phyloP scores from a whole-genome alignment of 2,329 filamentous ascomycete species.

The Talaromyces funiculosus region DNA sequence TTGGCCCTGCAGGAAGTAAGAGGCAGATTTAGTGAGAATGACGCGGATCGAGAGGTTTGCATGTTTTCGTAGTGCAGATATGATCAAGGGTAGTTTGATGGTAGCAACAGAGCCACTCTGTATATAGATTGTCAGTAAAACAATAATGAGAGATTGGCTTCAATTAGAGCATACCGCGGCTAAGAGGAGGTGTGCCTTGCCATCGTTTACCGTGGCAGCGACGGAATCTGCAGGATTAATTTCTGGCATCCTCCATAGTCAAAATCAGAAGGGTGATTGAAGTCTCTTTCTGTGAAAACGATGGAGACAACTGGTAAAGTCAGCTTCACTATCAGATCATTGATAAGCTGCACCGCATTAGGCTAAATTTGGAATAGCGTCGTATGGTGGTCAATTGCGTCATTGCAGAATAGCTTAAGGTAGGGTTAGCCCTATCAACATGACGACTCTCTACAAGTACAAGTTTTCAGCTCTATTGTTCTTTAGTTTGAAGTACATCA shows the following conservation, averaged over 20 bases:
- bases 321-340: neutral
- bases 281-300: neutral
- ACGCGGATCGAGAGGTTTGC: slow-evolving; percentile 71
- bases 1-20: slow-evolving; percentile 71
- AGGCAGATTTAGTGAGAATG: slow-evolving; percentile 68
- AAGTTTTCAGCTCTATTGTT: no score
- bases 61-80: slow-evolving; percentile 42
- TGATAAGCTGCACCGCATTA: neutral
- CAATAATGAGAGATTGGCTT: no score
- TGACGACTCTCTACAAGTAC: no score
- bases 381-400: neutral
- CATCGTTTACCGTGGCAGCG: slow-evolving; percentile 7
- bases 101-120: slow-evolving; percentile 69
- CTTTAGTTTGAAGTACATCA: no score
- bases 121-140: neutral
- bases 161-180: slow-evolving; percentile 2
- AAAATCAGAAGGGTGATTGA: neutral
- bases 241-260: slow-evolving; percentile 6
- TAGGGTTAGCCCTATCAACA: neutral
- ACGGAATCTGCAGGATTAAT: slow-evolving; percentile 5
- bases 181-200: slow-evolving; percentile 9
- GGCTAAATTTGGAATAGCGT: neutral
- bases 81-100: slow-evolving; percentile 71
- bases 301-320: neutral
- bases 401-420: neutral